These are phyloP conservation scores for Ascochyta koolunga DNA, from an alignment of 2,329 filamentous ascomycete genomes.

Conservation along the genomic window DNA sequence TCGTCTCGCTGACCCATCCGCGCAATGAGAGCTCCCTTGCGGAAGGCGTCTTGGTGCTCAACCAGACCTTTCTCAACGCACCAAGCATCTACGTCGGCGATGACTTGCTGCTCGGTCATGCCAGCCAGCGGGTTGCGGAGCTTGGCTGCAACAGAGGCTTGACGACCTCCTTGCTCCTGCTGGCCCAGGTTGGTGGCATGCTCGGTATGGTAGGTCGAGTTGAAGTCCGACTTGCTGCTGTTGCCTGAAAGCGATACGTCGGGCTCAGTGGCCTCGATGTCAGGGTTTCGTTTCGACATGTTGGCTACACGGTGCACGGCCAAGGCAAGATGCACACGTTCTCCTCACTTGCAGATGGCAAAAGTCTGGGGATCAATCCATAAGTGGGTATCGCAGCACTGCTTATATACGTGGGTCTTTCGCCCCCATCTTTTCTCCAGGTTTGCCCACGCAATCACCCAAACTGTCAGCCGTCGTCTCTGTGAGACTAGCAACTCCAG, in stretches of 20 bases:
- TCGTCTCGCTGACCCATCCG: conserved; percentile 53
- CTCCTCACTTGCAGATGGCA: not conserved
- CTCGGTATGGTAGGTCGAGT: conserved; percentile 28
- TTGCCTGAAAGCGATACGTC: conserved; percentile 22
- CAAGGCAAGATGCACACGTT: no score
- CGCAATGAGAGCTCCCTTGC: conserved; percentile 59
- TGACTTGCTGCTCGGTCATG: conserved; percentile 58
- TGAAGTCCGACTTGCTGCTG: conserved; percentile 33
- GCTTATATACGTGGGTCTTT: conserved; percentile 10
- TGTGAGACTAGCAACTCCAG: conserved; percentile 19
- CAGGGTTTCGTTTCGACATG: conserved; percentile 33
- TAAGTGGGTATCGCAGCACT: not conserved
- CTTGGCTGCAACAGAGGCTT: conserved; percentile 30
- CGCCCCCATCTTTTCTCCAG: conserved; percentile 8
- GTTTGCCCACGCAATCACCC: conserved; percentile 7
- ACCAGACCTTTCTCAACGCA: conserved; percentile 56
- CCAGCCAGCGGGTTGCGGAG: conserved; percentile 63
- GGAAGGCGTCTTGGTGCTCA: conserved; percentile 56
- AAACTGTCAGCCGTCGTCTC: conserved; percentile 13
- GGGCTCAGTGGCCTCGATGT: conserved; percentile 37
- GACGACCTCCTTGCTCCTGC: not conserved
- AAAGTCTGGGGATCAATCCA: not conserved
- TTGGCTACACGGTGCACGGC: no score
- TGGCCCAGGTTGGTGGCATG: conserved; percentile 16
- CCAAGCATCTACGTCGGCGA: conserved; percentile 62